phyloP scores from a whole-genome alignment of 169 alveolate genomes.

The Plasmodium inui region DNA sequence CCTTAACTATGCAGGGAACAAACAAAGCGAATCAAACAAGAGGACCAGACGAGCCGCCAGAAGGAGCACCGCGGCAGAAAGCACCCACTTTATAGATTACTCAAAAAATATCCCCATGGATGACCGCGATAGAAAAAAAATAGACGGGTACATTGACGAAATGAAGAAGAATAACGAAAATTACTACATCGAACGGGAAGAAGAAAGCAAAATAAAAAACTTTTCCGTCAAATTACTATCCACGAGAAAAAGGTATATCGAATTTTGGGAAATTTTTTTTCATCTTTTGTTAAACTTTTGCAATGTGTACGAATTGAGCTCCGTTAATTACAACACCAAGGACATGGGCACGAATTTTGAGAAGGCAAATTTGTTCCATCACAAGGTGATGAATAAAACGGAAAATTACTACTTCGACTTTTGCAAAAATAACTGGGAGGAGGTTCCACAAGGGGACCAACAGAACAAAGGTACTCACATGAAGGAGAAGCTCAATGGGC shows the following conservation, averaged over 20 bases:
- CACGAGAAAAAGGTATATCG: slow-evolving; percentile 27
- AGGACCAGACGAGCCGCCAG: background rate
- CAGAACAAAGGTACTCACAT: background rate
- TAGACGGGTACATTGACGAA: slow-evolving; percentile 17
- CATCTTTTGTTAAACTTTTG: slow-evolving; percentile 68
- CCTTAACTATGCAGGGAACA: background rate
- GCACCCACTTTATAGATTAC: slow-evolving; percentile 23
- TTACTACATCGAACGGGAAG: slow-evolving; percentile 33
- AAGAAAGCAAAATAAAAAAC: slow-evolving; percentile 65
- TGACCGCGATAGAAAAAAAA: slow-evolving; percentile 17
- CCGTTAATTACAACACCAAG: slow-evolving; percentile 26
- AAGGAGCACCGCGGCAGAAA: background rate
- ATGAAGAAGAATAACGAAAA: slow-evolving; percentile 29
- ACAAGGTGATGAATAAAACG: slow-evolving; percentile 27
- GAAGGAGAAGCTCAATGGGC: background rate
- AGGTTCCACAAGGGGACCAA: slow-evolving; percentile 4
- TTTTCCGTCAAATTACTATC: slow-evolving; percentile 17
- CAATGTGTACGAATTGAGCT: slow-evolving; percentile 57
- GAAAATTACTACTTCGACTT: slow-evolving; percentile 71
- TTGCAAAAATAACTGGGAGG: slow-evolving; percentile 63
- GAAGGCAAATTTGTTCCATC: background rate
- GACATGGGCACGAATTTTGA: slow-evolving; percentile 4
- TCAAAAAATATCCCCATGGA: slow-evolving; percentile 16
- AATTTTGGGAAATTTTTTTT: slow-evolving; percentile 68
- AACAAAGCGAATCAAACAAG: background rate